Evolutionary conservation across 805 yeast genomes (phyloP), one percentile per base, ranked within the genome.

Genomic region (Saccharomycopsis fodiens): DNA sequence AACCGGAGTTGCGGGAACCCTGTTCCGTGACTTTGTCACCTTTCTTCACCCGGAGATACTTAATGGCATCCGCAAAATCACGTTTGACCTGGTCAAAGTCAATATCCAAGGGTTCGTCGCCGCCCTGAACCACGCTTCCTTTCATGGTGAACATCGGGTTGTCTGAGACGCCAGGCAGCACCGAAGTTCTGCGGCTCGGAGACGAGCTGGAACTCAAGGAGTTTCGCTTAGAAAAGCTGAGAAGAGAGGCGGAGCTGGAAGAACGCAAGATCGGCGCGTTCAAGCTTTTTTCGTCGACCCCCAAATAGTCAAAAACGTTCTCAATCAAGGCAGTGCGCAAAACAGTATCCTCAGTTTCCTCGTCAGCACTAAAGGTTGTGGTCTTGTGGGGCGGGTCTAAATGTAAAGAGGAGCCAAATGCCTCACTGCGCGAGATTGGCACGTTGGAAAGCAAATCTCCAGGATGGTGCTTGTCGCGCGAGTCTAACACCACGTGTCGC

Each of bases 381-480:
- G 59, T 44, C 25, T 31, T 38, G 6, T 39, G 13, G 6, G 35
- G 38, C 10, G 21, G 17, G 13, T 41, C 29, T 13, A 12, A 20
- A 4, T 37, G 36, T 8, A 10, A 17, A 4, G 39, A 19, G 19
- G 21, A 12, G 3, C 19, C 36, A 8, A 27, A 15, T 7, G 35
- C 17, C 8, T 40, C 53, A 4, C 39, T 59, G 44, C 82, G 65
- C 1, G 82, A 71, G 5, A 84, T 59, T 1, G 95, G 93, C 1
- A 82, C 95, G 45, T 82, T 84, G 0, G 95, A 83, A 8, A 88
- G 63, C 42, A 88, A 67, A 58, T 87, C 95, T 23, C 96, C 96
- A 0, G 96, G 95, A 56, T 83, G 86, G 15, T 79, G 66, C 3
- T 74, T 63, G 44, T 74, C 72, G 41, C 80, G 65, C 1, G 84